Percentiles rank a stretch among this genome's conserved stretches.
Conservation (phyloP, 129 eudicot genomes). For the Flaveria bidentis region DNA sequence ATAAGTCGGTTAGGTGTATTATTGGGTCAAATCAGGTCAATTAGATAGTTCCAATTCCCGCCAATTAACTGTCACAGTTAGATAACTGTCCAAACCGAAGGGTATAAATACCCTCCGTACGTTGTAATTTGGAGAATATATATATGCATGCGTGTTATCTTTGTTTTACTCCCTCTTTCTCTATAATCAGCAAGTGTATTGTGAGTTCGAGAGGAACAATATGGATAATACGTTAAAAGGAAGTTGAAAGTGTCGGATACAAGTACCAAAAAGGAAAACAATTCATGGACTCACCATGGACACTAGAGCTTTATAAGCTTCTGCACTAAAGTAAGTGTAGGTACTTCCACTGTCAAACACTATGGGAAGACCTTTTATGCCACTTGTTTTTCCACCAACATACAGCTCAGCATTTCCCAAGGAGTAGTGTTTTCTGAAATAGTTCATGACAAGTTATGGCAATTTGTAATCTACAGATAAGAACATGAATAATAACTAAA, state of each 20-base stretch:
- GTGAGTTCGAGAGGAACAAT: too few species aligned
- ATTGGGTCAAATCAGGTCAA: too few species aligned
- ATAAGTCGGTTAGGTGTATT: too few species aligned
- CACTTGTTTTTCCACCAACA: slow-evolving; percentile 57
- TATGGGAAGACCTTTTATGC: slow-evolving; percentile 58
- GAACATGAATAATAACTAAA: background rate
- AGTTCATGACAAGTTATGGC: background rate
- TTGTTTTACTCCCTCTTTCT: too few species aligned
- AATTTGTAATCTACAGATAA: background rate
- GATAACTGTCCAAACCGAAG: too few species aligned
- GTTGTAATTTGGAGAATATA: too few species aligned
- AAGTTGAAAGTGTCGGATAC: background rate
- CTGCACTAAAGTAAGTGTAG: slow-evolving; percentile 66
- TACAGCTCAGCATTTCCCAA: slow-evolving; percentile 69
- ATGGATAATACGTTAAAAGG: background rate
- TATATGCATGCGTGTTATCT: too few species aligned
- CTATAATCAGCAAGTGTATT: too few species aligned
- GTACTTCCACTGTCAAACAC: slow-evolving; percentile 94
- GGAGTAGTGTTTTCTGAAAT: slow-evolving; percentile 63
- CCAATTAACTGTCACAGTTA: too few species aligned
- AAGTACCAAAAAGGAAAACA: slow-evolving; percentile 30
- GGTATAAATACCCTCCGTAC: too few species aligned
- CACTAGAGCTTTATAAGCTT: slow-evolving; percentile 55
- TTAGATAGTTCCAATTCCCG: too few species aligned
- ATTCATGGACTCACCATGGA: slow-evolving; percentile 34